Evolutionary conservation across 2,329 filamentous ascomycete genomes (phyloP).

Genomic region (Curvularia eragrostidis): DNA sequence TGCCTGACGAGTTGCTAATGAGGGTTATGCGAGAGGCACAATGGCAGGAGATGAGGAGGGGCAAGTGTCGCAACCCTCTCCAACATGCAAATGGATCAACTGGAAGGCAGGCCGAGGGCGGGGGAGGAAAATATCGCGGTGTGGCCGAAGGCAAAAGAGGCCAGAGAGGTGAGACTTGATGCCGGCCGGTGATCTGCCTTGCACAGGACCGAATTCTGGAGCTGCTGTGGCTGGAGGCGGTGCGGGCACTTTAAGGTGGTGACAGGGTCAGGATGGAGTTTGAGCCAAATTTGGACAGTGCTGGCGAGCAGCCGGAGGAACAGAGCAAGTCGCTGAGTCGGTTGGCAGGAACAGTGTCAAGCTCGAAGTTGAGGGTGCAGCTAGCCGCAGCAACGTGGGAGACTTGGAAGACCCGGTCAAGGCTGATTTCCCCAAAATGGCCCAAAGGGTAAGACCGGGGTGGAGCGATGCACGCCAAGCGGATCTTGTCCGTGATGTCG

Average conservation of each 20-base stretch:
- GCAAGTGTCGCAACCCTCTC: conserved; percentile 25
- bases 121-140: conserved; percentile 34
- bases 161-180: conserved; percentile 36
- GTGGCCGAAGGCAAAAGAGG: conserved; percentile 31
- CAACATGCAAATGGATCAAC: conserved; percentile 21
- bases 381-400: conserved; percentile 41
- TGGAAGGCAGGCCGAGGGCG: conserved; percentile 23
- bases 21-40: conserved; percentile 26
- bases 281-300: conserved; percentile 30
- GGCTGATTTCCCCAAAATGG: conserved; percentile 42
- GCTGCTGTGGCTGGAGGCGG: conserved; percentile 42
- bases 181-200: conserved; percentile 44
- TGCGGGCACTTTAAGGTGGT: conserved; percentile 38
- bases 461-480: conserved; percentile 40
- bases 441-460: conserved; percentile 33
- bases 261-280: conserved; percentile 35
- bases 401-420: conserved; percentile 45
- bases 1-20: conserved; percentile 34
- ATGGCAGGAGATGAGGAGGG: conserved; percentile 18
- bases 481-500: conserved; percentile 25
- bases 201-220: conserved; percentile 34
- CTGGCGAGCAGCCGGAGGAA: conserved; percentile 30
- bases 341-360: conserved; percentile 33
- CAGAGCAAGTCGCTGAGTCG: conserved; percentile 24
- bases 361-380: conserved; percentile 32